These are phyloP conservation scores for Noccaea caerulescens DNA, from an alignment of 345 rosid genomes.

Conservation along the genomic window DNA sequence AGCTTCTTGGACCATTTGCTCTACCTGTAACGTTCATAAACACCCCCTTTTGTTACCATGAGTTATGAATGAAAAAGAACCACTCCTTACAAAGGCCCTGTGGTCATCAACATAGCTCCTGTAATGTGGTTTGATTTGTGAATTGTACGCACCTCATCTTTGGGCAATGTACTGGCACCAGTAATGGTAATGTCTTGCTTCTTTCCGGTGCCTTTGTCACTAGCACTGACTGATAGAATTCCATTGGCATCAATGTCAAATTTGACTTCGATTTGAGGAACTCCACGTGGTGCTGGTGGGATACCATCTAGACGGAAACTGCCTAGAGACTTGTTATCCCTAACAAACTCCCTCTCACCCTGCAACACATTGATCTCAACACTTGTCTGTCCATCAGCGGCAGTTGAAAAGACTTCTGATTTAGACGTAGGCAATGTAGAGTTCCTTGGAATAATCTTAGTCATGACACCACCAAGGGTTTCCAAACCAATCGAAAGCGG, in stretches of 20 bases:
- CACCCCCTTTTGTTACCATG: slow-evolving; percentile 11
- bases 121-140: no score
- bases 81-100: background rate
- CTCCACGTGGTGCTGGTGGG: slow-evolving; percentile 92
- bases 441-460: slow-evolving; percentile 93
- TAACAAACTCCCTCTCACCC: slow-evolving; percentile 96
- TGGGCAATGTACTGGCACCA: slow-evolving; percentile 96
- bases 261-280: slow-evolving; percentile 91
- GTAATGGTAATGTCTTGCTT: slow-evolving; percentile 95
- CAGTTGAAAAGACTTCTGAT: slow-evolving; percentile 97
- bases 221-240: slow-evolving; percentile 81
- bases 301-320: slow-evolving; percentile 78
- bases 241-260: slow-evolving; percentile 98
- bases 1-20: slow-evolving; percentile 86
- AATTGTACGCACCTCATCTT: slow-evolving; percentile 67
- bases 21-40: slow-evolving; percentile 57
- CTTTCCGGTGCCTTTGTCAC: slow-evolving; percentile 91
- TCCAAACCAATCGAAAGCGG: slow-evolving; percentile 92
- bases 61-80: background rate
- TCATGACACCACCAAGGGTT: slow-evolving; percentile 98
- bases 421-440: slow-evolving; percentile 95
- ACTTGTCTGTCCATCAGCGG: slow-evolving; percentile 99
- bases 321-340: slow-evolving; percentile 92
- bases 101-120: background rate
- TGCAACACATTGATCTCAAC: slow-evolving; percentile 97